A percentile compares a stretch with the other conserved stretches of the same genome.
phyloP scores from a whole-genome alignment of 345 rosid genomes.

The Mercurialis annua region DNA sequence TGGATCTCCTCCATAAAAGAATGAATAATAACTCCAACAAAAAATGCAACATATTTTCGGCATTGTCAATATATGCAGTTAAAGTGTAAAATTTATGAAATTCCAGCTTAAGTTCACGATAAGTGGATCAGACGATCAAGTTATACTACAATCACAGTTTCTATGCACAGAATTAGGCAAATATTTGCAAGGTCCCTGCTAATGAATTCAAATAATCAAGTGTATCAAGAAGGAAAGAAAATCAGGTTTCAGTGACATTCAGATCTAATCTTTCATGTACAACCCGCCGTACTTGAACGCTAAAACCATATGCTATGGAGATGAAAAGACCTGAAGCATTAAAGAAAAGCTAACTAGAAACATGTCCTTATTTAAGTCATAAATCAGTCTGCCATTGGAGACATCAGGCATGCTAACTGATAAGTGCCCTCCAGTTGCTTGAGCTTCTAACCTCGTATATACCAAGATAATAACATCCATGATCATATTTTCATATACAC shows the following conservation, averaged over 20 bases:
- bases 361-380: constrained; percentile 1
- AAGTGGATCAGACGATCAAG: too few relatives aligned
- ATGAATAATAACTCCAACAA: background rate
- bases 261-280: constrained; percentile 74
- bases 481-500: too few relatives aligned
- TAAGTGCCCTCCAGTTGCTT: background rate
- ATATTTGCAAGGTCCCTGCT: background rate
- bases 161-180: background rate
- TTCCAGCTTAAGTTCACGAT: background rate
- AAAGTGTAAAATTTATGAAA: background rate
- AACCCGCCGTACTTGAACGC: constrained; percentile 83
- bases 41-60: background rate
- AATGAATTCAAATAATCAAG: background rate
- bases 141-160: background rate
- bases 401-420: background rate
- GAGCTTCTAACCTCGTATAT: background rate
- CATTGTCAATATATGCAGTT: background rate
- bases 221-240: background rate
- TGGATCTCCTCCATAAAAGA: background rate
- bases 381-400: background rate
- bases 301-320: constrained; percentile 92
- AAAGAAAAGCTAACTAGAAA: background rate
- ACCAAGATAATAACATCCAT: too few relatives aligned
- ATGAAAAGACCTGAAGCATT: constrained; percentile 68
- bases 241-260: too few relatives aligned